Conservation (phyloP, 129 eudicot species). For the Tagetes patula region DNA sequence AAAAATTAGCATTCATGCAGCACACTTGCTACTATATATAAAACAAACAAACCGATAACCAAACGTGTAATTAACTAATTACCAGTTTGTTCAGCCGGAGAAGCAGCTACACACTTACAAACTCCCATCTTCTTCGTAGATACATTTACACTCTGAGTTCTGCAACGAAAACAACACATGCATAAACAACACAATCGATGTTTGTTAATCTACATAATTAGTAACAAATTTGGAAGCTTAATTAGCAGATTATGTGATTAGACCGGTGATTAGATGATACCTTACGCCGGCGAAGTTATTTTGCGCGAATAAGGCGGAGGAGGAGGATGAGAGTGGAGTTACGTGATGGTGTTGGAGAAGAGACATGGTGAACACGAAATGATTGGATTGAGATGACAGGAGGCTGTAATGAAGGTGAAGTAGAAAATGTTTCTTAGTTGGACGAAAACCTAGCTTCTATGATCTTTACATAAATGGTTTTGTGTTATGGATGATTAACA, state of each 20-base stretch:
- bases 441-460: constrained; percentile 22
- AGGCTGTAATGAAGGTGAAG: constrained; percentile 14
- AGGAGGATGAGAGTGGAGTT: constrained; percentile 51
- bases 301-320: constrained; percentile 45
- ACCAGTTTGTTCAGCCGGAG: constrained; percentile 63
- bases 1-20: background rate
- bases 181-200: background rate
- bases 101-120: constrained; percentile 70
- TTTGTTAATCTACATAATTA: background rate
- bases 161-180: constrained; percentile 20
- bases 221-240: background rate
- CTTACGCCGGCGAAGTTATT: constrained; percentile 35
- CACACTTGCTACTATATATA: background rate
- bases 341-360: constrained; percentile 40
- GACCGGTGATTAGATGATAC: constrained; percentile 22
- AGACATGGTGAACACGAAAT: constrained; percentile 31
- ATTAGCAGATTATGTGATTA: background rate
- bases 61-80: constrained; percentile 33
- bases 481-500: background rate
- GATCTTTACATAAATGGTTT: constrained; percentile 15
- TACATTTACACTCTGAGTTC: constrained; percentile 43
- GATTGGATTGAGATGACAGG: constrained; percentile 9
- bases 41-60: constrained; percentile 1
- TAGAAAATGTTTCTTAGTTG: background rate
- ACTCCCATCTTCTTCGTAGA: constrained; percentile 34